phyloP scores from a whole-genome alignment of 2,329 filamentous ascomycete species.

The Ceratocystis eucalypticola region DNA sequence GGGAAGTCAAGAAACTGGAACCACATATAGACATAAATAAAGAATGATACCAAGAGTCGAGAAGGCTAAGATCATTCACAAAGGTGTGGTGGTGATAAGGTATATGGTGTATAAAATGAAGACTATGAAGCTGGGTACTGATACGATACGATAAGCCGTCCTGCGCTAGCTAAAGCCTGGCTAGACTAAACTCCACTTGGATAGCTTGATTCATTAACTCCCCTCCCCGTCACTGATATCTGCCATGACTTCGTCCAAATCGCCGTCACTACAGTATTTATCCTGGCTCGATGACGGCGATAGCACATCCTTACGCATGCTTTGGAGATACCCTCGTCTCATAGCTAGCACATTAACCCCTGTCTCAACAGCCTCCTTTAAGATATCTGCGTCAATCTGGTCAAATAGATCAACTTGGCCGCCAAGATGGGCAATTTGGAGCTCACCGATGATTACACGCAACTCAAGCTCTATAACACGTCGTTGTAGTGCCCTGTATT shows the following conservation, averaged over 20 bases:
- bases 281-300: background rate
- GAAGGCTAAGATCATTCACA: background rate
- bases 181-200: background rate
- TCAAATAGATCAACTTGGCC: constrained; percentile 4
- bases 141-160: background rate
- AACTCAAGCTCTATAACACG: constrained; percentile 11
- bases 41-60: background rate
- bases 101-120: background rate
- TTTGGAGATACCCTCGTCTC: background rate
- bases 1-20: background rate
- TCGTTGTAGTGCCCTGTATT: background rate
- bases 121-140: background rate
- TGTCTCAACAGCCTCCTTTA: background rate
- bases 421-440: constrained; percentile 1
- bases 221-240: background rate
- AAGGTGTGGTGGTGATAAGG: background rate
- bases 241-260: background rate
- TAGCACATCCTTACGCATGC: background rate
- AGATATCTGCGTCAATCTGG: background rate
- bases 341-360: background rate
- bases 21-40: constrained; percentile 4
- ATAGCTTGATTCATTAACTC: background rate
- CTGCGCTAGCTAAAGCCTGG: background rate
- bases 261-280: background rate
- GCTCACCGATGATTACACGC: background rate